Evolutionary conservation across 2,329 filamentous ascomycete genomes (phyloP), one percentile per base, ranked within the genome.

Genomic region (Stemphylium beticola): DNA sequence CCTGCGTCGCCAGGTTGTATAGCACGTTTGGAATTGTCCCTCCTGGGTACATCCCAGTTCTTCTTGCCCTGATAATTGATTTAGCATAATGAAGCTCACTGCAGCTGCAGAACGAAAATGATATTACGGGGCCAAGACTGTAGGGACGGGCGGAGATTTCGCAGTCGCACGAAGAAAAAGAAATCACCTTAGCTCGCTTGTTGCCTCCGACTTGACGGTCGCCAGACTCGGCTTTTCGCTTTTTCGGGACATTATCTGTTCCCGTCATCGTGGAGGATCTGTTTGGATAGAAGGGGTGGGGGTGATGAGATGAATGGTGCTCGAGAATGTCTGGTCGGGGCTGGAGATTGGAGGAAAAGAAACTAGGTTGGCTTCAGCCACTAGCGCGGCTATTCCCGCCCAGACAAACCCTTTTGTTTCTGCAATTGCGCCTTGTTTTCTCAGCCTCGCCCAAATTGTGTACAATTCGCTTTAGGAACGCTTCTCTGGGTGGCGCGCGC

Each of bases 1-100:
- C 90, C 90, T 47, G 82, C 79, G 66, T 92, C 88, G 4, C 89
- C 89, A 4, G 87, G 79, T 63, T 90, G 84, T 42, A 92, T 81
- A 31, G 63, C 63, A 11, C 68, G 71, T 42, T 75, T 67, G 31
- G 66, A 62, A 24, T 60, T 68, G 32, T 61, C 68, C 11, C 72
- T 73, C 49, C 71, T 71, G 34, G 76, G 76, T 55, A 73, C 71
- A 17, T 70, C 73, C 79, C 79, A 80, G 63, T 76, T 73, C 67
- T 76, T 79, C 66, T 77, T 79, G 14, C 71, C 73, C 76, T 79
- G 45, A 18, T 10, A 6, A 39, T 17, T 18, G 49, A 34, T 49
- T 71, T 52, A 72, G 65, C 33, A 57, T 33, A 7, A 53, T 47
- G 39, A 51, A 34, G 18, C 33, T 49, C 32, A 45, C 37, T 32